Conservation (phyloP, 1,139 yeast species). For the Yamadazyma friedrichii region DNA sequence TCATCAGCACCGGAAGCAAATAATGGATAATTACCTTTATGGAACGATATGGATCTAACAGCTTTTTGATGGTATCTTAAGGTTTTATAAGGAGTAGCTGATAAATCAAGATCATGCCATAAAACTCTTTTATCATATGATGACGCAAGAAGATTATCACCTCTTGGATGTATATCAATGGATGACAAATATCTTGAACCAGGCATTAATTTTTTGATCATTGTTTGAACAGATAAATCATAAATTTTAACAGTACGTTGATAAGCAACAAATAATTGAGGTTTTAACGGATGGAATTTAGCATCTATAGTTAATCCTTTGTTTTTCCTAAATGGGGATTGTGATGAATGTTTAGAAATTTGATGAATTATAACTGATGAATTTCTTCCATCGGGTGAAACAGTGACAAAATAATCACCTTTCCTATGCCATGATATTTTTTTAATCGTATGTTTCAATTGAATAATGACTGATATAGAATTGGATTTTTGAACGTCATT, state of each 20-base stretch:
- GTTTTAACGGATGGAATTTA: slow-evolving; percentile 94
- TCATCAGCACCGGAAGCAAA: slow-evolving; percentile 98
- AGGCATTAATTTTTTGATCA: slow-evolving; percentile 82
- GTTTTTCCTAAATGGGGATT: slow-evolving; percentile 90
- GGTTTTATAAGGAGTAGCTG: slow-evolving; percentile 91
- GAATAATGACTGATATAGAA: slow-evolving; percentile 71
- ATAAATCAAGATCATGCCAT: slow-evolving; percentile 95
- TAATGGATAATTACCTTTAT: slow-evolving; percentile 78
- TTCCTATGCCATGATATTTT: slow-evolving; percentile 93
- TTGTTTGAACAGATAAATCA: slow-evolving; percentile 81
- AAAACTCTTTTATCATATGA: slow-evolving; percentile 93
- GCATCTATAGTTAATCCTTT: slow-evolving; percentile 96
- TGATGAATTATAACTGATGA: slow-evolving; percentile 93
- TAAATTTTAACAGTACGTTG: slow-evolving; percentile 90
- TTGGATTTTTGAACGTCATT: slow-evolving; percentile 55
- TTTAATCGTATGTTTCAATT: slow-evolving; percentile 73
- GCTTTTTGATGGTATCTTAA: slow-evolving; percentile 94
- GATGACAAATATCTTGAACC: slow-evolving; percentile 95
- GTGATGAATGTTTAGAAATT: slow-evolving; percentile 91
- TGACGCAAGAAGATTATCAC: slow-evolving; percentile 89
- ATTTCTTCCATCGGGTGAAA: slow-evolving; percentile 86
- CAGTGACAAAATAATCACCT: slow-evolving; percentile 95
- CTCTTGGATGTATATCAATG: slow-evolving; percentile 93
- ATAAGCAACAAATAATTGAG: slow-evolving; percentile 90
- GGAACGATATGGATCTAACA: slow-evolving; percentile 84